These are phyloP conservation scores for Phascolomyces articulosus DNA, from an alignment of 371 early-diverging fungal species.

Conservation along the genomic window DNA sequence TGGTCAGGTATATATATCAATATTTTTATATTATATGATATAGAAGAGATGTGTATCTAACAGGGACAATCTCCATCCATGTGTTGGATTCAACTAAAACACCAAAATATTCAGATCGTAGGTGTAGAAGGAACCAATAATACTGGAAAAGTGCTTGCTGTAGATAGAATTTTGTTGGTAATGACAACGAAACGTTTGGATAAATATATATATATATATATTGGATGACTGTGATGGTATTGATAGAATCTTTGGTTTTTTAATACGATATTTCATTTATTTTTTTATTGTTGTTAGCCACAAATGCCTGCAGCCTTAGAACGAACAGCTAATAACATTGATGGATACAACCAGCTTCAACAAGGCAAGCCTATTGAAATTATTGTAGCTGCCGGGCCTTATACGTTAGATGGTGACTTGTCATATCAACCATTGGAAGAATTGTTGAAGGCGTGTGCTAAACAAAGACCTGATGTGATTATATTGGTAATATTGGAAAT, in stretches of 20 bases:
- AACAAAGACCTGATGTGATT: slow-evolving; percentile 76
- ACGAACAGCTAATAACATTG: neutral
- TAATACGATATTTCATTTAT: neutral
- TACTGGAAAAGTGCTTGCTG: slow-evolving; percentile 24
- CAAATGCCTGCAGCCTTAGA: slow-evolving; percentile 27
- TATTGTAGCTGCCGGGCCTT: slow-evolving; percentile 84
- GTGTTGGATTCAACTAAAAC: no score
- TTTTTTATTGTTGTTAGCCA: slow-evolving; percentile 24
- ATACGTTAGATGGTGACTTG: slow-evolving; percentile 75
- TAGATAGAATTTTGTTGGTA: slow-evolving; percentile 22
- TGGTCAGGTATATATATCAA: slow-evolving; percentile 59
- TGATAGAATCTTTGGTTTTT: neutral
- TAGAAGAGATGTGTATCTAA: no score
- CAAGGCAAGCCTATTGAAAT: slow-evolving; percentile 61
- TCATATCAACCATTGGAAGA: slow-evolving; percentile 80
- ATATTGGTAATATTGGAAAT: slow-evolving; percentile 55
- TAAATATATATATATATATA: no score
- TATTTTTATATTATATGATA: no score
- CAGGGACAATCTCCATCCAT: no score
- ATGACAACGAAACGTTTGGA: no score
- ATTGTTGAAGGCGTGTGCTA: slow-evolving; percentile 58
- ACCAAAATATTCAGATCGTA: no score
- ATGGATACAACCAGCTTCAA: neutral
- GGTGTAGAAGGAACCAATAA: slow-evolving; percentile 49
- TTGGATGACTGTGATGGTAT: no score